Evolutionary conservation across 192 early-diverging fungal species (phyloP).

Genomic region (Backusella luteola): DNA sequence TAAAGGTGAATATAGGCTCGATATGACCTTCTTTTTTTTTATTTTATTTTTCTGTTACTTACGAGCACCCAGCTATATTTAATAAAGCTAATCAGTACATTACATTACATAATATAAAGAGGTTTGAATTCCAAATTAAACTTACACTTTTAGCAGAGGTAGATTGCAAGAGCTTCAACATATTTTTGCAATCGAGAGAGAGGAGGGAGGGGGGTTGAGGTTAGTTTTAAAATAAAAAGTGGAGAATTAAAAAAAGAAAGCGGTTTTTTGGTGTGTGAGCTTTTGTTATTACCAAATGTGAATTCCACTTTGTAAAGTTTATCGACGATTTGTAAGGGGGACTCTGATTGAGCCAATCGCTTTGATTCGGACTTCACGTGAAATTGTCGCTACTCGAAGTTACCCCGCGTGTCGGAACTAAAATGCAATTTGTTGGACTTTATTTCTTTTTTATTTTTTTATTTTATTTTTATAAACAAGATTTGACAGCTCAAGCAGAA

Average conservation of each 20-base stretch:
- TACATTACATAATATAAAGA: neutral
- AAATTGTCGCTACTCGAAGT: neutral
- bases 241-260: neutral
- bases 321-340: neutral
- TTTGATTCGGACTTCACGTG: neutral
- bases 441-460: neutral
- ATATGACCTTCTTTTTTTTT: neutral
- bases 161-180: slow-evolving; percentile 23
- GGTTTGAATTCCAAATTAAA: neutral
- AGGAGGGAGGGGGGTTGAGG: neutral
- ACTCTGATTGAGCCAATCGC: neutral
- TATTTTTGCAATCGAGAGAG: neutral
- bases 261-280: neutral
- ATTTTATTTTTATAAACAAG: neutral
- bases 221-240: neutral
- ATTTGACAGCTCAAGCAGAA: neutral
- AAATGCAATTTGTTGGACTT: neutral
- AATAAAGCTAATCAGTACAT: neutral
- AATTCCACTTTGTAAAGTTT: neutral
- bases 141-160: slow-evolving; percentile 14
- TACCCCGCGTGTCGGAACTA: neutral
- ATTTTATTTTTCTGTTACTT: neutral
- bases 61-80: slow-evolving; percentile 25
- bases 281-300: neutral
- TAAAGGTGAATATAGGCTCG: neutral